Evolutionary conservation across 352 stramenopile species (phyloP), one percentile per base, ranked within the genome.

Genomic region (Globisporangium nodosum): DNA sequence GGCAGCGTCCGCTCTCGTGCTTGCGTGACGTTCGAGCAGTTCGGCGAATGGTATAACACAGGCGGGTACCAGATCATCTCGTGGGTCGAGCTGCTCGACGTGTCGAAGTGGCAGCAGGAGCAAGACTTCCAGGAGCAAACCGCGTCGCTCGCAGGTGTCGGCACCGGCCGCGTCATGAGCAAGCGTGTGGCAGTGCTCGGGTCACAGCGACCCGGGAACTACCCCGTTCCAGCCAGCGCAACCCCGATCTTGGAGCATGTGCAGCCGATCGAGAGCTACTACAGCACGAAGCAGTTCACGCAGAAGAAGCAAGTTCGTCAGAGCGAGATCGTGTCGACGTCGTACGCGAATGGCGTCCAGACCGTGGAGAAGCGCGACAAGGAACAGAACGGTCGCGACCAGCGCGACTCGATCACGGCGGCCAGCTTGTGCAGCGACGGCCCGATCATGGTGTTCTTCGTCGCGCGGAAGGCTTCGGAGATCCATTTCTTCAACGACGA

Each of bases 21-120:
- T 13, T 71, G 85, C 49, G 78, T 97, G 18, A 96, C 89, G 4
- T 97, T 97, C 58, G 81, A 96, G 52, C 85, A 94, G 61, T 94
- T 97, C 71, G 88, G 87, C 20, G 87, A 94, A 49, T 96, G 86
- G 86, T 96, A 96, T 61, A 96, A 96, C 58, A 83, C 76, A 4
- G 76, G 84, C 8, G 86, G 86, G 2, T 90, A 87, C 57, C 67
- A 92, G 49, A 70, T 90, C 12, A 85, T 96, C 24, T 93, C 84
- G 5, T 96, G 86, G 86, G 78, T 96, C 13, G 84, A 94, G 46
- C 69, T 96, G 3, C 64, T 96, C 21, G 86, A 96, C 46, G 81
- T 92, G 3, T 64, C 59, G 9, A 94, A 94, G 60, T 94, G 85
- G 85, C 77, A 92, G 49, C 75, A 92, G 21, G 77, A 94, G 52